These are phyloP conservation scores for Scheffersomyces stambukii DNA, from an alignment of 1,139 yeast genomes.

Conservation along the genomic window DNA sequence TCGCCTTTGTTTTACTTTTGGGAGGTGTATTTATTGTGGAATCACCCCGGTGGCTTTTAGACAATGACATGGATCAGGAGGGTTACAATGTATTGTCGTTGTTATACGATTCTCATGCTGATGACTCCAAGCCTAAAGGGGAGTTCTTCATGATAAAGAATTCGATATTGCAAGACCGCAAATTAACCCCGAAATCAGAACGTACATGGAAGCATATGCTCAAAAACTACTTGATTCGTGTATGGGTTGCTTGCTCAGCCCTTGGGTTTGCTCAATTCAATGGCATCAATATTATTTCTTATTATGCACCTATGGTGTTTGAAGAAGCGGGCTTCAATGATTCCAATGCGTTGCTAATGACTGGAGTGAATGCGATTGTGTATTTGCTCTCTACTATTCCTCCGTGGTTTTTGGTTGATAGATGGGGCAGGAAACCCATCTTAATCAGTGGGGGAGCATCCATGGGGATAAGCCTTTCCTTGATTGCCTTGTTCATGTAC, in stretches of 20 bases:
- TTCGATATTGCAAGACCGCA: constrained; percentile 54
- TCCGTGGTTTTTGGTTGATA: constrained; percentile 54
- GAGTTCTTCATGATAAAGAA: constrained; percentile 80
- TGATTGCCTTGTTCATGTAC: constrained; percentile 39
- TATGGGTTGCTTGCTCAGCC: constrained; percentile 48
- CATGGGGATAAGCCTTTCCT: constrained; percentile 42
- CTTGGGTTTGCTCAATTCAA: constrained; percentile 53
- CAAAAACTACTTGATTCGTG: constrained; percentile 31
- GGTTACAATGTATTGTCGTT: constrained; percentile 77
- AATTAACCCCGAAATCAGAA: constrained; percentile 35
- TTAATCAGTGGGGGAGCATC: constrained; percentile 45
- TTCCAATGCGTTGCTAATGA: constrained; percentile 47
- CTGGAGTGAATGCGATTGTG: constrained; percentile 49
- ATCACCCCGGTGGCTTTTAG: constrained; percentile 52
- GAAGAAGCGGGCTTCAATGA: constrained; percentile 50
- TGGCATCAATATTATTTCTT: constrained; percentile 52
- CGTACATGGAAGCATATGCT: constrained; percentile 46
- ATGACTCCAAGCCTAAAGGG: constrained; percentile 40
- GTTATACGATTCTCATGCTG: constrained; percentile 55
- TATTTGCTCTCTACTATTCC: constrained; percentile 47
- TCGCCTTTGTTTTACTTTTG: constrained; percentile 41
- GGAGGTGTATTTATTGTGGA: constrained; percentile 56
- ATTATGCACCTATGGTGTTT: constrained; percentile 55
- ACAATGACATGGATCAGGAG: constrained; percentile 46
- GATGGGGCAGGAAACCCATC: constrained; percentile 52